Base-by-base conservation (phyloP, 371 early-diverging fungal genomes). In the Basidiobolus meristosporus region DNA sequence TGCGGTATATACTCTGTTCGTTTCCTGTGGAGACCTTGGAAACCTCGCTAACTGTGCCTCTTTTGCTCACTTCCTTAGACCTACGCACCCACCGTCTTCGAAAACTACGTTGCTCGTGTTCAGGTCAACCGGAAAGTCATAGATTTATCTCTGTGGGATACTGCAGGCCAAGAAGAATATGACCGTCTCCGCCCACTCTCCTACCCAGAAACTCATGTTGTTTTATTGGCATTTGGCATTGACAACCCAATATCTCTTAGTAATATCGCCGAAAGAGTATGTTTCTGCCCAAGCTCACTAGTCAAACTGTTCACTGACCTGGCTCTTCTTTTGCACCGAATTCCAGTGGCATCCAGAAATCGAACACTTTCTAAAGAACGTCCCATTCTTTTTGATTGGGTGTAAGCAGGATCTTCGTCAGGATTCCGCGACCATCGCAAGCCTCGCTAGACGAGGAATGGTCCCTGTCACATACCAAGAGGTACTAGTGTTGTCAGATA, bases 81-180 rank as follows among this genome's bases (percentile, higher is more conserved):
- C 10, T 16, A 16, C 28, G 5, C 17, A 7, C 39, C 16, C 10
- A 1, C 19, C 19, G 16, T 35, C 16, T 89, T 91, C 56, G 88
- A 88, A 53, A 85, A 83, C 48, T 87, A 83, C 60, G 75, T 77
- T 0, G 77, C 80, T 22, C 79, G 81, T 38, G 69, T 86, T 4
- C 19, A 17, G 1, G 74, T 68, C 47, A 77, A 81, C 48, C 76
- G 78, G 35, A 81, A 79, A 44, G 79, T 77, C 6, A 76, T 82
- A 48, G 77, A 77, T 50, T 52, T 91, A 26, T 78, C 79, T 2
- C 63, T 91, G 38, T 89, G 87, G 84, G 92, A 91, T 64, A 91
- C 92, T 14, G 85, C 85, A 36, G 89, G 91, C 38, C 82, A 82
- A 51, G 82, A 82, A 59, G 87, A 86, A 48, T 83, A 83, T 54